Evolutionary conservation across 176 grass and related monocot species (phyloP), one percentile per base, ranked within the genome.

Genomic region (Cenchrus americanus): DNA sequence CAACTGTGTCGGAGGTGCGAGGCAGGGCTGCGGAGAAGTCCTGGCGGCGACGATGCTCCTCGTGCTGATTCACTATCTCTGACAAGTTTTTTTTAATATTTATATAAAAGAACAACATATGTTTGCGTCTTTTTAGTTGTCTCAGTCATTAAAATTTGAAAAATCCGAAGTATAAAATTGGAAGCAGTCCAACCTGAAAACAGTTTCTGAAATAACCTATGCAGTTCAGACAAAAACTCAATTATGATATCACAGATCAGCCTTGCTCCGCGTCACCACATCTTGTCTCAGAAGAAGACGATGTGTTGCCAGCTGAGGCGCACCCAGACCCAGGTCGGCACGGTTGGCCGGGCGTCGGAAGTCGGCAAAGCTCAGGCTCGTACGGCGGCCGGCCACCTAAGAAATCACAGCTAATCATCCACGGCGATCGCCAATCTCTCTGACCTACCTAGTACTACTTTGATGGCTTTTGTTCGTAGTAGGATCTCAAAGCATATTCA

Each of bases 391-490:
- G 42, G 2, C 27, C 26, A 32, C 9, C 61, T 41, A 66, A 66
- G 34, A 3, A 13, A 27, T 49, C 15, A 30, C 46, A 19, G 27
- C 43, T 48, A 22, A 22, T 41, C 0, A 5, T 24, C 15, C 24
- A 30, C 30, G 14, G 22, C 61, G 40, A 61, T 11, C 8, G 13
- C 8, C 71, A 58, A 40, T 18, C 44, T 30, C 47, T 3, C 55
- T 63, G 75, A 40, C 66, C 74, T 71, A 78, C 75, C 66, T 78
- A 79, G 83, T 79, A 79, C 55, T 79, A 63, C 10, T 51, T 13
- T 44, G 40, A 11, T 62, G 37, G 6, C 75, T 86, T 79, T 86
- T 71, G 57, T 64, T 63, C 57, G 63, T 46, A 63, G 57, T 46
- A 63, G 57, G 44, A 54, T 27, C 30, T 52, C 57, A 79, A 55